A percentile compares a stretch with the other conserved stretches of the same genome.
Conservation (phyloP, 345 rosid species). For the Eucalyptus albens region DNA sequence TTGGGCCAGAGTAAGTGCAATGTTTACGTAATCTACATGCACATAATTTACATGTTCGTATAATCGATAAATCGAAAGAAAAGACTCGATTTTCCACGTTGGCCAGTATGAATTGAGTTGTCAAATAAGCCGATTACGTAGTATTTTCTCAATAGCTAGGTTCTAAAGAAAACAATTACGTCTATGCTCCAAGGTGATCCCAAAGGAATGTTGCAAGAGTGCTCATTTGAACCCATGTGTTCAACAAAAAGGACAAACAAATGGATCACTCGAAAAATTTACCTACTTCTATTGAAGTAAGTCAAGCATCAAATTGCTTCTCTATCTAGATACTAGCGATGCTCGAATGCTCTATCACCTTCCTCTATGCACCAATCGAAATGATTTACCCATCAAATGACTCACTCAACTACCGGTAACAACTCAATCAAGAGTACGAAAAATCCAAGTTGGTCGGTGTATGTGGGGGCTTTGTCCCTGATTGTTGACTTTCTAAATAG, state of each 20-base stretch:
- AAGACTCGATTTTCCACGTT: too few relatives aligned
- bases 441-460: background rate
- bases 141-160: too few relatives aligned
- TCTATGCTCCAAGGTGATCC: background rate
- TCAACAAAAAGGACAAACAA: background rate
- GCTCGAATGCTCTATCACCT: background rate
- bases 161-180: fast-evolving
- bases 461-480: too few relatives aligned
- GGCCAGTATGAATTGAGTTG: too few relatives aligned
- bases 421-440: background rate
- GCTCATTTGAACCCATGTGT: background rate
- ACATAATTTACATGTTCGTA: too few relatives aligned
- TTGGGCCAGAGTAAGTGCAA: too few relatives aligned
- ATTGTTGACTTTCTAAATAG: too few relatives aligned
- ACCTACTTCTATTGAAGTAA: background rate
- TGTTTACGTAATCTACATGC: too few relatives aligned
- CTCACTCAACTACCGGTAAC: background rate
- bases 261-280: background rate
- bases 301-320: background rate
- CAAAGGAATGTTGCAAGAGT: background rate
- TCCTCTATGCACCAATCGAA: background rate
- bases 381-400: background rate
- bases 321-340: background rate
- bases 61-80: too few relatives aligned
- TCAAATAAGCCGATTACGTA: too few relatives aligned